Evolutionary conservation across 2,329 filamentous ascomycete species (phyloP).

Genomic region (Fusarium floridanum): DNA sequence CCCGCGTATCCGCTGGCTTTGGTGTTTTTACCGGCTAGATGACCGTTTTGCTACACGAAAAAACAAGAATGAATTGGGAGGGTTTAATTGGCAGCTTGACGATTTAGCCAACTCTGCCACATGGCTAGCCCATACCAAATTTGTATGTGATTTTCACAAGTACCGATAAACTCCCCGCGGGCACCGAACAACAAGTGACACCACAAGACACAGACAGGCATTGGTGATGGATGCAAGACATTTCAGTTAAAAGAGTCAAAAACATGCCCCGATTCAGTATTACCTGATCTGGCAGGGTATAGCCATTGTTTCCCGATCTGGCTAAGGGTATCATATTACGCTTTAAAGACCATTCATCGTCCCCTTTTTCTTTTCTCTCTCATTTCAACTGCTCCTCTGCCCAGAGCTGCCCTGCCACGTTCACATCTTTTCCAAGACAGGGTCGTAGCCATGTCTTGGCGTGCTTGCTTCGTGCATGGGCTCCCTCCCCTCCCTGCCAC

Average conservation of each 20-base stretch:
- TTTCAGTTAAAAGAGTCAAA: background rate
- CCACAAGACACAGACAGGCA: background rate
- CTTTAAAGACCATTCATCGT: constrained; percentile 29
- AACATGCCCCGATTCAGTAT: constrained; percentile 9
- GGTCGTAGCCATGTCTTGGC: constrained; percentile 8
- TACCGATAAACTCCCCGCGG: constrained; percentile 28
- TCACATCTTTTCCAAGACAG: background rate
- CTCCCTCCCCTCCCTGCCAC: background rate
- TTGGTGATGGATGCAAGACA: constrained; percentile 1
- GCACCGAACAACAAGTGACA: background rate
- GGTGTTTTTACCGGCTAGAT: background rate
- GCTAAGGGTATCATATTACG: constrained; percentile 37
- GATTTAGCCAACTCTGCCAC: constrained; percentile 1
- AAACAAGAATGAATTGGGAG: constrained; percentile 16
- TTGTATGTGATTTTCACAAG: constrained; percentile 22
- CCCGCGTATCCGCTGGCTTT: background rate
- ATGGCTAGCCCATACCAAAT: constrained; percentile 3
- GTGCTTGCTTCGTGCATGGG: background rate
- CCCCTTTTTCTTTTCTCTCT: background rate
- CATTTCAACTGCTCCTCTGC: background rate
- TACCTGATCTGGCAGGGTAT: constrained; percentile 17
- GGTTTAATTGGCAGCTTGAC: background rate
- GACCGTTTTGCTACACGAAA: background rate
- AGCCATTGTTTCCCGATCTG: constrained; percentile 25
- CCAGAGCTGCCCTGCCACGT: background rate